Evolutionary conservation across 192 early-diverging fungal species (phyloP), one percentile per base, ranked within the genome.

Genomic region (Coemansia sp.): DNA sequence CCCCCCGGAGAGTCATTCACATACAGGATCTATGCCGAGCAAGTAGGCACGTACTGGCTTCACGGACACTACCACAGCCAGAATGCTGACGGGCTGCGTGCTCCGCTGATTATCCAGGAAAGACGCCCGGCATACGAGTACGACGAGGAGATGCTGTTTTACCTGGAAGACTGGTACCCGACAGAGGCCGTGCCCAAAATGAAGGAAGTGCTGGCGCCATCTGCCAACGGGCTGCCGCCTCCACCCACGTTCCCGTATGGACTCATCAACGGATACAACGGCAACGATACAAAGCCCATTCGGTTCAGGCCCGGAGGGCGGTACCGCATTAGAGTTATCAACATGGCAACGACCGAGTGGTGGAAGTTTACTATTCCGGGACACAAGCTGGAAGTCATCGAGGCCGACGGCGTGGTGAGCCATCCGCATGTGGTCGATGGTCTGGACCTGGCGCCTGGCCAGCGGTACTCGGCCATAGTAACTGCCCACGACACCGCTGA

Each of bases 81-180:
- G 62, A 88, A 91, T 59, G 80, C 87, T n/a, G 91, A 91, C 56
- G 91, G 91, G 37, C 69, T 90, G 47, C 83, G 86, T 41, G 71
- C 79, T 0, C 81, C 91, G 13, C 41, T 93, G 6, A 79, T 90
- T 20, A 66, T 93, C 48, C 68, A 81, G 44, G 55, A 52, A 20
- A 19, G 45, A 23, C 70, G 67, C 33, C 72, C 68, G 44, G 68
- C 59, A 18, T 65, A 78, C 54, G 15, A 56, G 35, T 85, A 87
- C 41, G 82, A 74, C 18, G 88, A 91, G 16, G 61, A 79, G 33
- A 55, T 75, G 11, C 43, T 90, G 28, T 61, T 75, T 33, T 74
- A 75, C 35, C 66, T 91, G 18, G 68, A 85, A 54, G 89, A 87
- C 55, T 89, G 83, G 85, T 88, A 87, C 59, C 75, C 47, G 1